Base-by-base conservation (phyloP, 768 basidiomycete genomes). In the Suillus placidus region DNA sequence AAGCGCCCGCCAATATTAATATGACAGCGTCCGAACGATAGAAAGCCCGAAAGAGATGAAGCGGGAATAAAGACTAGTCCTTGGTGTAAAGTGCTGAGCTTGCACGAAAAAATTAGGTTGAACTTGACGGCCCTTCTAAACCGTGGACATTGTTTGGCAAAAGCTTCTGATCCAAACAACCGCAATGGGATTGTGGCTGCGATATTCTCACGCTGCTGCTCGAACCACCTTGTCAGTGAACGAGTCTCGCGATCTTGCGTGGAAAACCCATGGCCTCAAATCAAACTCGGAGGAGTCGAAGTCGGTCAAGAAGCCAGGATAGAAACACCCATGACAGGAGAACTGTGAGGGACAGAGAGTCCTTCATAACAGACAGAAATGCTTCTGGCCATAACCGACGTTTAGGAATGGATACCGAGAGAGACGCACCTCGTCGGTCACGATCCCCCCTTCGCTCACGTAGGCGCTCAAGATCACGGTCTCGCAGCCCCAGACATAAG, bases 161-260 rank as follows among this genome's bases (percentile, higher is more conserved):
- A 66, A 43, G 63, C 75, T 49, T 71, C n/a, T 34, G 67, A 63
- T 70, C 72, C 74, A 74, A 74, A 77, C 74, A 74, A 72, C 51
- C 66, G 8, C 9, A 45, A 61, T 63, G 32, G n/a, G 38, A 42
- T 47, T 61, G 43, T 52, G 34, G 20, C 37, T 57, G 61, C 6
- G 35, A 49, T 18, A n/a, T 14, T 30, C 18, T 30, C 55, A 57
- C 65, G 30, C 51, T 34, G 35, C 35, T 35, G 32, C 56, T 56
- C 34, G 23, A 56, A 34, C 14, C 61, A 57, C 23, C 40, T n/a
- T 37, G 23, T 26, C 30, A 62, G n/a, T 37, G 10, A 52, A 64
- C 30, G 18, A 20, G 37, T 47, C 38, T 8, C 52, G n/a, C n/a
- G 8, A 34, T 62, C 42, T 42, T 42, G 32, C 16, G 60, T 60